phyloP scores from a whole-genome alignment of 345 rosid genomes.

The Syzygium aromaticum region DNA sequence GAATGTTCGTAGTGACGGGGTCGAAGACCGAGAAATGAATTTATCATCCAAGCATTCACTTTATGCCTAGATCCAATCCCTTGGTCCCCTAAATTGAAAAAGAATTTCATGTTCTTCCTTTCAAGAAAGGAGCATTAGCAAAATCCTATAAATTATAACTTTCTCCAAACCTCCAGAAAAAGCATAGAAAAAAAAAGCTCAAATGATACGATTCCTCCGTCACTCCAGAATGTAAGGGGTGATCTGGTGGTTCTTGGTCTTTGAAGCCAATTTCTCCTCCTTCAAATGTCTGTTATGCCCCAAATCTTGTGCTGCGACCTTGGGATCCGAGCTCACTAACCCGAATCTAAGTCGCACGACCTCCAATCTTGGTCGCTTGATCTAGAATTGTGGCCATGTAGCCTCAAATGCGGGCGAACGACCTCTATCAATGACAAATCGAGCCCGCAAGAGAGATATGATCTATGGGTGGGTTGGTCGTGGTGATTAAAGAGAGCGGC shows the following conservation, averaged over 20 bases:
- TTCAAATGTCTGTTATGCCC: neutral
- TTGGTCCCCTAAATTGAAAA: fast-evolving
- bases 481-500: neutral
- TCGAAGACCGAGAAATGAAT: no score
- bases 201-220: no score
- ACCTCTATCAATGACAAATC: neutral
- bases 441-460: neutral
- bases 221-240: no score
- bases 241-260: no score
- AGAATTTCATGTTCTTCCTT: no score
- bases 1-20: no score
- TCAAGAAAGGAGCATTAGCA: fast-evolving
- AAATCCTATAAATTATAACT: fast-evolving
- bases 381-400: neutral
- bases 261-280: neutral
- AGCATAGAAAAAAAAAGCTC: neutral
- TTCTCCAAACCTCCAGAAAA: fast-evolving
- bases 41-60: no score
- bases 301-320: neutral
- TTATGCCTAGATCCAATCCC: no score
- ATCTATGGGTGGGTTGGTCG: neutral
- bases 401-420: neutral
- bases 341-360: neutral
- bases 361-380: neutral
- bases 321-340: neutral